Conservation (phyloP, 306 rosid genomes). For the Corylus americana region DNA sequence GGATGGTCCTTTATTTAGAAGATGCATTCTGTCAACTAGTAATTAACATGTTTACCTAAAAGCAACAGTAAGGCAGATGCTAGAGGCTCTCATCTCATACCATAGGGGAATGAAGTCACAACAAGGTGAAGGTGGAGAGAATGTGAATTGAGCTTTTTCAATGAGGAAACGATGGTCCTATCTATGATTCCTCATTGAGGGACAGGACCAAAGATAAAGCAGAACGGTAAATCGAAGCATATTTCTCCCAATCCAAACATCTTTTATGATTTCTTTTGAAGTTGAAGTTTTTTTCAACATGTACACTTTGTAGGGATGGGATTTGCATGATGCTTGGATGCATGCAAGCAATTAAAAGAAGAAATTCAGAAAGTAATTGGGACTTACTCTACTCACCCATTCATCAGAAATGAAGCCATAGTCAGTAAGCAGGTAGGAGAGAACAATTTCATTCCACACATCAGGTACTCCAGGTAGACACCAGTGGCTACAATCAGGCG, state of each 20-base stretch:
- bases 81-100: neutral
- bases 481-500: constrained; percentile 87
- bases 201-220: neutral
- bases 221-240: neutral
- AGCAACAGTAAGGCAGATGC: neutral
- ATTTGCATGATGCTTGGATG: constrained; percentile 8
- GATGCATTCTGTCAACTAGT: neutral
- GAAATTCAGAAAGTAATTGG: constrained; percentile 9
- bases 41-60: neutral
- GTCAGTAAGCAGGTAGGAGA: constrained; percentile 49
- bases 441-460: constrained; percentile 76
- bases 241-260: neutral
- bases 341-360: neutral
- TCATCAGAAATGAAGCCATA: constrained; percentile 35
- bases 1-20: neutral
- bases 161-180: neutral
- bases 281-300: neutral
- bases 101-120: neutral
- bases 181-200: too few relatives aligned
- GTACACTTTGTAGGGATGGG: neutral
- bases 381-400: constrained; percentile 41
- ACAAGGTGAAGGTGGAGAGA: neutral
- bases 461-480: constrained; percentile 92
- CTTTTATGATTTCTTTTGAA: neutral
- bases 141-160: neutral